Base-by-base conservation (phyloP, 805 yeast genomes). In the Lipomyces kockii region DNA sequence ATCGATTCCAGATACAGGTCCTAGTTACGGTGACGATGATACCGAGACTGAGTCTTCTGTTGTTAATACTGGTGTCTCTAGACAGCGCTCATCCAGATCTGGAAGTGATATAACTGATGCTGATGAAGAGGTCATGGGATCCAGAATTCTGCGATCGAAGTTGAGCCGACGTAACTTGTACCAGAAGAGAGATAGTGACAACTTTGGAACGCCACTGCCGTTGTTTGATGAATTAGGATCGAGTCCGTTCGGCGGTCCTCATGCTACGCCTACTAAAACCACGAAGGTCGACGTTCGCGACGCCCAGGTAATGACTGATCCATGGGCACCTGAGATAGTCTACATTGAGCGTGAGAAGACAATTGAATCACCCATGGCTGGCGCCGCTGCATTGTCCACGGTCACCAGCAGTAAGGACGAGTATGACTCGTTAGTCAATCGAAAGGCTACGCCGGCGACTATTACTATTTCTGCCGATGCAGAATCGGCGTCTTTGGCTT, bases 1-100 rank as follows among this genome's bases (percentile, higher is more conserved):
- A 57, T 71, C 78, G 14, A 62, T 72, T 61, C 73, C 67, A 14
- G 75, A 68, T 58, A 8, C 35, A 12, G 14, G 22, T 12, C 25
- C 55, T 12, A 70, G 71, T 29, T 66, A 69, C 20, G 69, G 63
- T 4, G 78, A 71, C 46, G 76, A 71, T 27, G 71, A 73, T 51
- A 77, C 79, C 2, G 79, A 77, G 60, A 75, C 77, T 25, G 79
- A 77, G 56, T 69, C 52, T 14, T 62, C 71, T 1, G 58, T 8
- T 25, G 12, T 52, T 27, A 11, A 60, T 20, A 20, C 54, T 55
- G 61, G 34, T 49, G 20, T 22, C 52, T 14, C 49, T 51, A 35
- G 32, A 20, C 46, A 17, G 12, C 63, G n/a, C 5, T 57, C 29
- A 2, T 0, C 25, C 2, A 20, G 8, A 32, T 49, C 68, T 6